Evolutionary conservation across 108 stramenopile genomes (phyloP).

Genomic region (Cyclotella distinguenda): DNA sequence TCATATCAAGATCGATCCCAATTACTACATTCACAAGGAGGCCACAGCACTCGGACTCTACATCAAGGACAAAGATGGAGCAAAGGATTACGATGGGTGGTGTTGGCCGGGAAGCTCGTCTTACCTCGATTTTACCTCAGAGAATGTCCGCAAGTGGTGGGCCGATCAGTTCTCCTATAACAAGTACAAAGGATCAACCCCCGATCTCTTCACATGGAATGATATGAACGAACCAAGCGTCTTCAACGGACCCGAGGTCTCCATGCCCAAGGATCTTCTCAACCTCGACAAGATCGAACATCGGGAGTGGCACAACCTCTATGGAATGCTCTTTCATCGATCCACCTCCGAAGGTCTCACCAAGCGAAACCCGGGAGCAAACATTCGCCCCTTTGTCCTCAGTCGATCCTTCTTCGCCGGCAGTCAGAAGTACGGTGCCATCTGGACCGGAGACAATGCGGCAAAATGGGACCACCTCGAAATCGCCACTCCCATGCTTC

Average conservation of each 20-base stretch:
- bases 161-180: constrained; percentile 92
- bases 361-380: constrained; percentile 65
- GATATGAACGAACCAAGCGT: constrained; percentile 99
- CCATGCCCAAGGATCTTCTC: constrained; percentile 91
- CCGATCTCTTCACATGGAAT: constrained; percentile 96
- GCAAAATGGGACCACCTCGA: constrained; percentile 94
- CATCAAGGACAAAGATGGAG: constrained; percentile 90
- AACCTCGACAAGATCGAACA: constrained; percentile 94
- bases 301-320: constrained; percentile 99
- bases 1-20: constrained; percentile 95
- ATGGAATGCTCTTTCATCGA: constrained; percentile 97
- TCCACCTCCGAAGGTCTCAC: constrained; percentile 93
- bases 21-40: constrained; percentile 95
- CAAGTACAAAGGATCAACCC: constrained; percentile 92
- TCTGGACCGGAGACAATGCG: constrained; percentile 99
- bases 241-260: constrained; percentile 99
- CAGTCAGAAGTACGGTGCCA: constrained; percentile 94
- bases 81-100: constrained; percentile 98
- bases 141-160: constrained; percentile 95
- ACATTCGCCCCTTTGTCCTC: constrained; percentile 94
- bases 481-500: constrained; percentile 94
- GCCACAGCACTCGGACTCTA: constrained; percentile 91
- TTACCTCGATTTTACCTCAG: constrained; percentile 98
- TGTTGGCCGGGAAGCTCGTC: constrained; percentile 99
- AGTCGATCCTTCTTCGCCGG: constrained; percentile 97